phyloP scores from a whole-genome alignment of 2,329 filamentous ascomycete genomes.

The Talaromyces verruculosus region DNA sequence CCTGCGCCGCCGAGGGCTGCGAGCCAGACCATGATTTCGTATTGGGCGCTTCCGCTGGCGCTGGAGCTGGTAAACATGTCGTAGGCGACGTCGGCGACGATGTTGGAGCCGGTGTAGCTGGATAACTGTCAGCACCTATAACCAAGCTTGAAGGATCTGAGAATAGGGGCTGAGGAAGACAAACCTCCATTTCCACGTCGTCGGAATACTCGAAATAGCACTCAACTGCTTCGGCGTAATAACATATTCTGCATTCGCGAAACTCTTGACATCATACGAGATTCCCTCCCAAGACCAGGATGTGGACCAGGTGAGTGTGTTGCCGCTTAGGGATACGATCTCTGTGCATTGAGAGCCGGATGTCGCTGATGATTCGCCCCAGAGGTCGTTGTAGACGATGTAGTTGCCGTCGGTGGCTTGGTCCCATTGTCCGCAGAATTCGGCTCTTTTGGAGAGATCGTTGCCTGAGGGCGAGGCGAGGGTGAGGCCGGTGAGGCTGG shows the following conservation, averaged over 20 bases:
- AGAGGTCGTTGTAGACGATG: conserved; percentile 56
- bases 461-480: conserved; percentile 23
- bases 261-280: conserved; percentile 48
- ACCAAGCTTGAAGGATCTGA: not conserved
- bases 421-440: conserved; percentile 45
- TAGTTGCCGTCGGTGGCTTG: conserved; percentile 43
- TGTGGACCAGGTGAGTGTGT: conserved; percentile 46
- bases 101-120: conserved; percentile 50
- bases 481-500: conserved; percentile 6
- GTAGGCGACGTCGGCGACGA: conserved; percentile 62
- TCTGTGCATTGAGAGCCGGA: conserved; percentile 48
- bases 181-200: conserved; percentile 49
- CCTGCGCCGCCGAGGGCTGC: conserved; percentile 58
- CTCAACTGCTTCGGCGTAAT: conserved; percentile 38
- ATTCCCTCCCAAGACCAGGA: conserved; percentile 48
- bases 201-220: conserved; percentile 44
- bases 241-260: conserved; percentile 45
- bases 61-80: conserved; percentile 59
- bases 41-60: conserved; percentile 50
- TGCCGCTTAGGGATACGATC: conserved; percentile 38
- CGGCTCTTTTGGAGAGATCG: conserved; percentile 28
- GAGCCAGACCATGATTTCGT: conserved; percentile 68
- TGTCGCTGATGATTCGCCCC: conserved; percentile 43
- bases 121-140: not conserved
- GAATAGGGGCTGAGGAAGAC: not conserved